Conservation (phyloP, 495 filamentous ascomycete genomes). For the Mycothermus thermophilus region DNA sequence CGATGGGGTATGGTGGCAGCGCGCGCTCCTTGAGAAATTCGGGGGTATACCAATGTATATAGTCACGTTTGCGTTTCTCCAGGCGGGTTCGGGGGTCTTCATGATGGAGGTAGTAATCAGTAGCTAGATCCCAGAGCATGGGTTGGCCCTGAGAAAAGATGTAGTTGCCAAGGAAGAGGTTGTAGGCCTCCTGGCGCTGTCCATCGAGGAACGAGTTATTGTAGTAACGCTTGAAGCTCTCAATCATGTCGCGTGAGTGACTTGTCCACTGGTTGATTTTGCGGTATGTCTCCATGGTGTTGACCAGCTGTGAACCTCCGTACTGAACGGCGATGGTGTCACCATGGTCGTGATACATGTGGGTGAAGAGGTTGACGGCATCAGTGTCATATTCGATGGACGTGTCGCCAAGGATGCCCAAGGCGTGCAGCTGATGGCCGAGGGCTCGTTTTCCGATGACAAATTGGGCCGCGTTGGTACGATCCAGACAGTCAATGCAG, state of each 20-base stretch:
- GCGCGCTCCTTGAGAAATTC: constrained; percentile 49
- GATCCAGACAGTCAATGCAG: constrained; percentile 93
- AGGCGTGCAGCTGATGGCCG: constrained; percentile 80
- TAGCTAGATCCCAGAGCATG: constrained; percentile 93
- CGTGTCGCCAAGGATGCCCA: constrained; percentile 71
- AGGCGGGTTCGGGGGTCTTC: constrained; percentile 62
- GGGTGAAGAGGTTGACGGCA: constrained; percentile 85
- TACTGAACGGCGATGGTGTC: constrained; percentile 97
- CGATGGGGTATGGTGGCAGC: constrained; percentile 33
- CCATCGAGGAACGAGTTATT: constrained; percentile 96
- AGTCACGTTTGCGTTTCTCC: constrained; percentile 47
- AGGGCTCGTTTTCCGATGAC: constrained; percentile 94
- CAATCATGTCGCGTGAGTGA: constrained; percentile 94
- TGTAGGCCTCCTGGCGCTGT: constrained; percentile 94
- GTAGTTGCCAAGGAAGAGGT: constrained; percentile 94
- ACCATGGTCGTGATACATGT: constrained; percentile 95
- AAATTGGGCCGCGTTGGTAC: constrained; percentile 95
- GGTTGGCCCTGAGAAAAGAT: constrained; percentile 81
- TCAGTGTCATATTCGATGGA: constrained; percentile 87
- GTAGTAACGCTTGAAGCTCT: constrained; percentile 98
- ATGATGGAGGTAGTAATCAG: constrained; percentile 95
- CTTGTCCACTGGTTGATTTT: constrained; percentile 99
- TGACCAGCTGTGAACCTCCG: constrained; percentile 91
- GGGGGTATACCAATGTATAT: constrained; percentile 79
- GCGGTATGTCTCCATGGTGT: constrained; percentile 97